phyloP scores from a whole-genome alignment of 2,329 filamentous ascomycete genomes.

The Cyphellophora attinorum region DNA sequence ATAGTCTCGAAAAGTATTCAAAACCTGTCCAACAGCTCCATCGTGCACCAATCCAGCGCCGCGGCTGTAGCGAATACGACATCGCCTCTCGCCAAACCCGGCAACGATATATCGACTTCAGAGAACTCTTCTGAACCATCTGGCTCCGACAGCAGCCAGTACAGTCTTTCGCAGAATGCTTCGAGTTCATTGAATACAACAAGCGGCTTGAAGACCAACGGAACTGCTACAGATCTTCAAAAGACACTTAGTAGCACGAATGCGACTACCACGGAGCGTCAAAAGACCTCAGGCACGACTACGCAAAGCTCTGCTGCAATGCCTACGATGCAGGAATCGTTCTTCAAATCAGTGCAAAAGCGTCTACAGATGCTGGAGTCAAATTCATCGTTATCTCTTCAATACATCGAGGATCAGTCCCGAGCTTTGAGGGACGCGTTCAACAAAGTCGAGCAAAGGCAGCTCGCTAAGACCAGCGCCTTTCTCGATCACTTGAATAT shows the following conservation, averaged over 20 bases:
- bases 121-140: no score
- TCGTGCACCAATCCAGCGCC: not conserved
- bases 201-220: conserved; percentile 2
- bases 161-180: not conserved
- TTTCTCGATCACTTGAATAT: conserved; percentile 80
- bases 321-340: conserved; percentile 89
- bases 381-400: conserved; percentile 83
- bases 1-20: not conserved
- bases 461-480: conserved; percentile 68
- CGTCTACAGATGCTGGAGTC: conserved; percentile 82
- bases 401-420: conserved; percentile 96
- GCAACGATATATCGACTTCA: no score
- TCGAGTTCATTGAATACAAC: conserved; percentile 5
- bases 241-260: conserved; percentile 2
- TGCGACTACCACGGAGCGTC: conserved; percentile 16
- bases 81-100: not conserved
- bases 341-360: conserved; percentile 95
- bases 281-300: conserved; percentile 25
- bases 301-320: conserved; percentile 45
- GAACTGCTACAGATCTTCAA: conserved; percentile 3
- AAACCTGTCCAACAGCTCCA: not conserved
- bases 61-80: not conserved
- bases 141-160: no score
- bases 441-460: conserved; percentile 74
- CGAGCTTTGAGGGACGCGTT: conserved; percentile 81